These are phyloP conservation scores for Coleophoma cylindrospora DNA, from an alignment of 2,329 filamentous ascomycete genomes.

Conservation along the genomic window DNA sequence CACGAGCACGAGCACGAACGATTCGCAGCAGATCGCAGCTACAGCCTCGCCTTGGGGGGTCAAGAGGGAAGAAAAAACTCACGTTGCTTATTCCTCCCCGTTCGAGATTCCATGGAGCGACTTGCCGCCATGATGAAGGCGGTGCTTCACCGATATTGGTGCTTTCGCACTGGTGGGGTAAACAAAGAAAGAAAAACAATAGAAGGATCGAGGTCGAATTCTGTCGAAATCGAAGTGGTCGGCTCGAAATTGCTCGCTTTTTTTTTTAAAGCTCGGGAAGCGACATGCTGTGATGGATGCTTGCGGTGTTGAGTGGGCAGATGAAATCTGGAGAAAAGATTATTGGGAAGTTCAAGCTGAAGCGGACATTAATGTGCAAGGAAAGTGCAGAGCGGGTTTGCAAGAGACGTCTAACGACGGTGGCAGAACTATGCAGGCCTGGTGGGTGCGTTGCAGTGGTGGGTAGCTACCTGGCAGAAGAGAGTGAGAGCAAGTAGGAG, in stretches of 20 bases:
- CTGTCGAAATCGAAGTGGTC: conserved; percentile 5
- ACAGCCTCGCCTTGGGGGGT: conserved; percentile 6
- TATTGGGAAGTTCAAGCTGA: not conserved
- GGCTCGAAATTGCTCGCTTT: conserved; percentile 11
- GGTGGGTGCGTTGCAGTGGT: too few species aligned
- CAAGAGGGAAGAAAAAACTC: conserved; percentile 38
- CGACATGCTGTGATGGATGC: conserved; percentile 9
- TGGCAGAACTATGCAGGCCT: too few species aligned
- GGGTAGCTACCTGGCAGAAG: too few species aligned
- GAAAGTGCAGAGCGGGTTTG: too few species aligned
- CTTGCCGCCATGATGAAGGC: conserved; percentile 27
- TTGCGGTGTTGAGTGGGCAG: too few species aligned
- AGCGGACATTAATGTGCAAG: not conserved
- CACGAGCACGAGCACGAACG: conserved; percentile 20
- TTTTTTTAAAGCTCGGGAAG: conserved; percentile 17
- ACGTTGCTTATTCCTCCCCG: conserved; percentile 77
- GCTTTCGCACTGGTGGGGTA: conserved; percentile 12
- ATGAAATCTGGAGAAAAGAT: not conserved
- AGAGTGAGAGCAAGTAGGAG: too few species aligned
- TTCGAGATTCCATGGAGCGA: conserved; percentile 68
- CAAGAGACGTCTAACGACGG: too few species aligned
- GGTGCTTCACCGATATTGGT: conserved; percentile 18
- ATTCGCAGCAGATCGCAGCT: conserved; percentile 11
- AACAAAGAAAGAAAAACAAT: not conserved
- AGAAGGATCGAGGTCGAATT: too few species aligned